Evolutionary conservation across 306 rosid genomes (phyloP).

Genomic region (Rubus idaeus): DNA sequence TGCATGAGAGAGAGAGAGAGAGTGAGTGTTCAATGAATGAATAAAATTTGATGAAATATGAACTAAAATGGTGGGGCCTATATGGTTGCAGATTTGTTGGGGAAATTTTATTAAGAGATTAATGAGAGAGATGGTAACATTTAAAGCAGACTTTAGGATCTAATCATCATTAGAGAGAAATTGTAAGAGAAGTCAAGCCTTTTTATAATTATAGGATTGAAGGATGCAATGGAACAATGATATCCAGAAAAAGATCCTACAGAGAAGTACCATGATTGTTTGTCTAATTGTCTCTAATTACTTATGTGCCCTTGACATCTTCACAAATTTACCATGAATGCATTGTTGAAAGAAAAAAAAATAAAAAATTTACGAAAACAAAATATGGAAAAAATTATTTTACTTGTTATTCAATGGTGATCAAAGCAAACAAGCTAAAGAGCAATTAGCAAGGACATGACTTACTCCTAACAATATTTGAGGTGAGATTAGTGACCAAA

Average conservation of each 20-base stretch:
- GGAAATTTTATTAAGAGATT: conserved; percentile 24
- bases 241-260: conserved; percentile 17
- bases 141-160: conserved; percentile 14
- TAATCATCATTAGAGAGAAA: not conserved
- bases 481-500: no score
- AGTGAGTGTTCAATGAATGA: conserved; percentile 29
- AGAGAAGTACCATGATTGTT: conserved; percentile 4
- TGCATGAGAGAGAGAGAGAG: conserved; percentile 49
- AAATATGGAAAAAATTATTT: not conserved
- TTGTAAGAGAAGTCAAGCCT: conserved; percentile 2
- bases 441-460: no score
- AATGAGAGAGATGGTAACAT: not conserved
- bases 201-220: not conserved
- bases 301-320: not conserved
- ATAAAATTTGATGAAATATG: conserved; percentile 31
- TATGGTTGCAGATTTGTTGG: conserved; percentile 52
- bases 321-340: not conserved
- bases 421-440: not conserved
- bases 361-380: not conserved
- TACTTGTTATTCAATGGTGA: no score
- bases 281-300: not conserved
- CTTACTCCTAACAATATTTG: no score
- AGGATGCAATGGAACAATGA: conserved; percentile 13
- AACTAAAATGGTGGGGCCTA: conserved; percentile 48
- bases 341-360: not conserved